phyloP scores from a whole-genome alignment of 495 filamentous ascomycete genomes.

The Thermochaetoides thermophila region DNA sequence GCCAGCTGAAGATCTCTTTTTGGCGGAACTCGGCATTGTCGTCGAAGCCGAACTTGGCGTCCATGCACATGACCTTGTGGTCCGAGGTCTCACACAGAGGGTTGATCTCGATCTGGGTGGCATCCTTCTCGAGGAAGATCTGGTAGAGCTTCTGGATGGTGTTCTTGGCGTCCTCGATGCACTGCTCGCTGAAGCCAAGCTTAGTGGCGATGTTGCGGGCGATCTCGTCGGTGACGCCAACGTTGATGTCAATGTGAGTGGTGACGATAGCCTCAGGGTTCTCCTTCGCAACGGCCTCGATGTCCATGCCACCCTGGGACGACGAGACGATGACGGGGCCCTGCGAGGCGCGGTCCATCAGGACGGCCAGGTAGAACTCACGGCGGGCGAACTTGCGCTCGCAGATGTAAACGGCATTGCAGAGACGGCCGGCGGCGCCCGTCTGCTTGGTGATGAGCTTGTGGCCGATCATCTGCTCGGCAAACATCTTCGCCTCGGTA shows the following conservation, averaged over 20 bases:
- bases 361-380: conserved; percentile 95
- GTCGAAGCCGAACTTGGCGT: conserved; percentile 94
- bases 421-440: conserved; percentile 75
- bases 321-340: conserved; percentile 91
- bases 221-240: conserved; percentile 88
- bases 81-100: conserved; percentile 92
- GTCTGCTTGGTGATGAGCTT: conserved; percentile 99
- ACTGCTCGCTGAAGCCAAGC: conserved; percentile 93
- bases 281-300: conserved; percentile 96
- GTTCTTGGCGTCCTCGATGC: conserved; percentile 82
- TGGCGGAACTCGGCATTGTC: conserved; percentile 98
- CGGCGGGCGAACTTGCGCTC: conserved; percentile 98
- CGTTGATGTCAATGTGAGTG: conserved; percentile 83
- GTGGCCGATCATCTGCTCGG: conserved; percentile 97
- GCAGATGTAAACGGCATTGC: conserved; percentile 94
- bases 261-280: conserved; percentile 89
- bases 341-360: conserved; percentile 92
- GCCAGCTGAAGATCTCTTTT: conserved; percentile 86
- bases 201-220: conserved; percentile 79
- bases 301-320: conserved; percentile 97
- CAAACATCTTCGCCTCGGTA: conserved; percentile 83
- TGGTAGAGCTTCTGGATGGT: conserved; percentile 98
- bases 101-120: conserved; percentile 99
- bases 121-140: conserved; percentile 95
- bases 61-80: conserved; percentile 96